Evolutionary conservation across 352 stramenopile genomes (phyloP).

Genomic region (Globisporangium carolinianum): DNA sequence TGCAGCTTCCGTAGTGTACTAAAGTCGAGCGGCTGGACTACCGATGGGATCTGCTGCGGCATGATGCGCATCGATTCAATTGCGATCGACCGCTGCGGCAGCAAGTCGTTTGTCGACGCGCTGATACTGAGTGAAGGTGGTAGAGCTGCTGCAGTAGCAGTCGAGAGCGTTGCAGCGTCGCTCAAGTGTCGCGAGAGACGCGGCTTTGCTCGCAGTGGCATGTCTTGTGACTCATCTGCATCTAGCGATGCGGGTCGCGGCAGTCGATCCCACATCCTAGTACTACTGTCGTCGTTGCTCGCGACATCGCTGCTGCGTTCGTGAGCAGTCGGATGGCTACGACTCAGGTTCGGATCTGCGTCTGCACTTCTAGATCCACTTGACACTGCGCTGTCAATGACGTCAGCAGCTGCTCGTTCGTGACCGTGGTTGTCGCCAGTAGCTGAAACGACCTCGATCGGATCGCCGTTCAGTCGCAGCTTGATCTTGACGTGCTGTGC

Average conservation of each 20-base stretch:
- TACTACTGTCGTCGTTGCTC: neutral
- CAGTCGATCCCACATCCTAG: neutral
- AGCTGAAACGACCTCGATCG: neutral
- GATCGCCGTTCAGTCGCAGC: conserved; percentile 17
- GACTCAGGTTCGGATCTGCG: no score
- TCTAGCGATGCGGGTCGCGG: neutral
- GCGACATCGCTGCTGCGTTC: neutral
- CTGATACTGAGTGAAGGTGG: neutral
- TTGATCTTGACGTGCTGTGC: conserved; percentile 19
- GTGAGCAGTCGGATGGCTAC: no score
- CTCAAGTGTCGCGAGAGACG: conserved; percentile 1
- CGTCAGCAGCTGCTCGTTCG: no score
- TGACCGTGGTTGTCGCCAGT: no score
- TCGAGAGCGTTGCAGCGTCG: neutral
- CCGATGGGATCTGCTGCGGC: conserved; percentile 8
- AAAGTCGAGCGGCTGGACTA: conserved; percentile 11
- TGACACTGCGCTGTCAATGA: no score
- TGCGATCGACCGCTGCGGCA: neutral
- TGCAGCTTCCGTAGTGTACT: conserved; percentile 7
- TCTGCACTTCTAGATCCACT: no score
- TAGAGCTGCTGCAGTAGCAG: neutral
- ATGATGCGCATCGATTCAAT: conserved; percentile 8
- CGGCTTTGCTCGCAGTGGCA: neutral
- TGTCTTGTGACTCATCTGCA: neutral
- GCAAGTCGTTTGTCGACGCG: conserved; percentile 1